phyloP scores from a whole-genome alignment of 2,329 filamentous ascomycete species.

The Stenocarpella maydis region DNA sequence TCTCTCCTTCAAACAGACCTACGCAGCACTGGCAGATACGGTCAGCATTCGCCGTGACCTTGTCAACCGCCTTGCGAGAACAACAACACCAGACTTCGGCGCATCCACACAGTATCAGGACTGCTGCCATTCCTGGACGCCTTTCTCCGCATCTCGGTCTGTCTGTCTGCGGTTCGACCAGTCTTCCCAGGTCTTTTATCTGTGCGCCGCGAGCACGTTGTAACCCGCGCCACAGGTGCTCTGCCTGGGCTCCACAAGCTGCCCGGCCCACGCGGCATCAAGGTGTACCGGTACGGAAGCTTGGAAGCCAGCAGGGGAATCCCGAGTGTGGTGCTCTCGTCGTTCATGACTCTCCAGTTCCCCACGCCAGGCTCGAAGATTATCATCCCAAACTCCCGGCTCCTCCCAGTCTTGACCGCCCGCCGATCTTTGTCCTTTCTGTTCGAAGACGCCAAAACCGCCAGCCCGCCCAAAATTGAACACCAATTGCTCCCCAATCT shows the following conservation, averaged over 20 bases:
- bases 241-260: constrained; percentile 3
- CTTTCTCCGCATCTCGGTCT: neutral
- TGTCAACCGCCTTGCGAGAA: neutral
- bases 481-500: constrained; percentile 32
- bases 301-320: constrained; percentile 18
- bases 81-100: constrained; percentile 3
- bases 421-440: constrained; percentile 37
- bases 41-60: constrained; percentile 13
- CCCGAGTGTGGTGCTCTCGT: constrained; percentile 24
- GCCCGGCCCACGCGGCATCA: constrained; percentile 20
- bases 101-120: constrained; percentile 8
- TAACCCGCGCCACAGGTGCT: neutral
- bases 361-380: constrained; percentile 32
- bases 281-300: constrained; percentile 19
- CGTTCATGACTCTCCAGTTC: constrained; percentile 30
- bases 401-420: constrained; percentile 37
- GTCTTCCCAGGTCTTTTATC: neutral
- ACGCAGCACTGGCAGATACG: constrained; percentile 17
- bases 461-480: constrained; percentile 29
- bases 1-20: constrained; percentile 18
- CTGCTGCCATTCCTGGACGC: neutral
- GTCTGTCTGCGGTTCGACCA: neutral
- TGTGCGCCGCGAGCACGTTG: constrained; percentile 1
- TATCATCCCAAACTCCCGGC: constrained; percentile 35
- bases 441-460: constrained; percentile 32